Evolutionary conservation across 305 asterid genomes (phyloP).

Genomic region (Rubia balearica): DNA sequence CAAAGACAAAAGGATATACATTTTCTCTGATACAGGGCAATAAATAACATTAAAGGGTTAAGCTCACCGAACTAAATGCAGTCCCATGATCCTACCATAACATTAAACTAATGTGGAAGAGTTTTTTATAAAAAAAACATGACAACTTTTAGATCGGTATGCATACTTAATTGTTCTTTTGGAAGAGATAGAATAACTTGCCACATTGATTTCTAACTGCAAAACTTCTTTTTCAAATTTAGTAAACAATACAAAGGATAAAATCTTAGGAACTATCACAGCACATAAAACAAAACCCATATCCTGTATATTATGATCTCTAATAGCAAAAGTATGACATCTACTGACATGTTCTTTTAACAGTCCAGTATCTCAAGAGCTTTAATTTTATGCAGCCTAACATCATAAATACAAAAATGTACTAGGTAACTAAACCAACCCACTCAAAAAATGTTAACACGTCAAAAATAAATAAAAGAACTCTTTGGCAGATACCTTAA

Average conservation of each 20-base stretch:
- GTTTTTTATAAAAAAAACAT: not conserved
- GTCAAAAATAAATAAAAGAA: constrained; percentile 3
- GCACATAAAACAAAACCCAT: not conserved
- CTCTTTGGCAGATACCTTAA: constrained; percentile 46
- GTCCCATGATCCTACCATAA: not conserved
- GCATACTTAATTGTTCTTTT: no score
- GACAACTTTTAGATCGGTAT: no score
- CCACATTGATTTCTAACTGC: not conserved
- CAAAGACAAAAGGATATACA: not conserved
- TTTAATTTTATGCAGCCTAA: not conserved
- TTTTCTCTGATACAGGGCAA: not conserved
- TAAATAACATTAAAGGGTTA: not conserved
- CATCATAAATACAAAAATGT: not conserved
- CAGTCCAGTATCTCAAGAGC: not conserved
- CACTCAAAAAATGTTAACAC: not conserved
- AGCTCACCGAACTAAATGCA: not conserved
- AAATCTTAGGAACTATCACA: not conserved
- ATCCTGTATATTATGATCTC: not conserved
- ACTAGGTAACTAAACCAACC: not conserved
- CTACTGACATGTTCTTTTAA: not conserved
- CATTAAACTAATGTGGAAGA: not conserved
- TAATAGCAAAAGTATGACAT: not conserved
- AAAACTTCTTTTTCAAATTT: no score
- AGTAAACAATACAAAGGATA: not conserved
- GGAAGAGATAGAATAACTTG: no score